Base-by-base conservation (phyloP, 2,329 filamentous ascomycete genomes). In the Endothia cerciana region DNA sequence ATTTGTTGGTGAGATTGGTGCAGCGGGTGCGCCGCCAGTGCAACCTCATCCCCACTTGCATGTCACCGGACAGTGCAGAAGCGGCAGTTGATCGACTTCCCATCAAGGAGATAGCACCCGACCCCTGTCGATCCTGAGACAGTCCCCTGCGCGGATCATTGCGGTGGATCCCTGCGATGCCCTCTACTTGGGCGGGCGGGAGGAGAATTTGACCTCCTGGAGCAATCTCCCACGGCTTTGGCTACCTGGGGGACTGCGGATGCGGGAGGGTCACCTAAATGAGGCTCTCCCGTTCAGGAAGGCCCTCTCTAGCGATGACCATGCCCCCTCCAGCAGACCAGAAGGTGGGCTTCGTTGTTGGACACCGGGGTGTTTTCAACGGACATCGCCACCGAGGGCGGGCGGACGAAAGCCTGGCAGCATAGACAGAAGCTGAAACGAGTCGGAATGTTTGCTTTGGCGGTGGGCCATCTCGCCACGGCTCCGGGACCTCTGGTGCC, bases 121-220 rank as follows among this genome's bases (percentile, higher is more conserved):
- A 25, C 25, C 61, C 61, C 40, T 45, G 61, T 56, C 61, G 61
- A 43, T 63, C 55, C 61, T 63, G 61, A 63, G 61, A 63, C 61
- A 57, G 3, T 33, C 38, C 61, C 61, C 38, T 56, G 61, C 28
- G 49, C 38, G 3, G 38, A 63, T 63, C 61, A 63, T 63, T 63
- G 61, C 61, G 25, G 49, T 56, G 49, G 49, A 40, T 17, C 49
- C n/a, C 51, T 13, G 6, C 19, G 55, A 40, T 58, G 36, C 33
- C 38, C n/a, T 41, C 13, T 22, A 13, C 38, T 58, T 38, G 5
- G 45, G 41, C 45, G 59, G 43, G 33, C 30, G 57, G 57, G 22
- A 41, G 41, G 40, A 43, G 57, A 47, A 33, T 43, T 60, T 19
- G 57, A 30, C 57, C 41, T 45, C 40, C 41, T 43, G 40, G 25